phyloP scores from a whole-genome alignment of 2,329 filamentous ascomycete genomes.

The Xylariaceae sp. region DNA sequence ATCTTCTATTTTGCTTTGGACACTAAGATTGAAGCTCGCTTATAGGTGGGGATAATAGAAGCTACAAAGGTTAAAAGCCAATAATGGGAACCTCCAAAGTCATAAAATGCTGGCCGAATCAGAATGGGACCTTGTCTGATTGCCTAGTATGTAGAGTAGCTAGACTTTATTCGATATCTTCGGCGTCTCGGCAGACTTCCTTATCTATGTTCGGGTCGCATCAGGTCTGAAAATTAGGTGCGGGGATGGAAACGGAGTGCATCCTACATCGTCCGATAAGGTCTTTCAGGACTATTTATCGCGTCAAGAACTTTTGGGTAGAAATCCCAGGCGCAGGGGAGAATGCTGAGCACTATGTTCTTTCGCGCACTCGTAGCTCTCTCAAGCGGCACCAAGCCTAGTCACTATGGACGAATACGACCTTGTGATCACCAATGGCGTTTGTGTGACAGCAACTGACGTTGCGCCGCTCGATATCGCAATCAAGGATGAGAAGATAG shows the following conservation, averaged over 20 bases:
- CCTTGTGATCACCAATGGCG: constrained; percentile 50
- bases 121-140: too few relatives aligned
- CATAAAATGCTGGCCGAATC: too few relatives aligned
- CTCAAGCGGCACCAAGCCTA: not conserved
- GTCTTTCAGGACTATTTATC: not conserved
- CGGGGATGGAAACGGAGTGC: constrained; percentile 2
- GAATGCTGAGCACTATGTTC: not conserved
- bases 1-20: too few relatives aligned
- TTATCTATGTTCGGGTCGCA: constrained; percentile 9
- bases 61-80: too few relatives aligned
- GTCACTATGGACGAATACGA: constrained; percentile 41
- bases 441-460: constrained; percentile 51
- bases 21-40: too few relatives aligned
- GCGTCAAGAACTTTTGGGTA: too few relatives aligned
- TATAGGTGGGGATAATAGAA: too few relatives aligned
- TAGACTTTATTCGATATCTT: too few relatives aligned
- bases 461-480: constrained; percentile 49
- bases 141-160: too few relatives aligned
- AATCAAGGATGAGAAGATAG: constrained; percentile 51
- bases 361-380: not conserved
- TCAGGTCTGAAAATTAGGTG: not conserved
- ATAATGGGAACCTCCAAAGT: too few relatives aligned
- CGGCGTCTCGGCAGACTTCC: not conserved
- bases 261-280: not conserved
- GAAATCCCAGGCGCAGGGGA: not conserved